A percentile compares a stretch with the other conserved stretches of the same genome.
These are phyloP conservation scores for Solanum gracilifrons DNA, from an alignment of 257 asterid genomes.

Conservation along the genomic window DNA sequence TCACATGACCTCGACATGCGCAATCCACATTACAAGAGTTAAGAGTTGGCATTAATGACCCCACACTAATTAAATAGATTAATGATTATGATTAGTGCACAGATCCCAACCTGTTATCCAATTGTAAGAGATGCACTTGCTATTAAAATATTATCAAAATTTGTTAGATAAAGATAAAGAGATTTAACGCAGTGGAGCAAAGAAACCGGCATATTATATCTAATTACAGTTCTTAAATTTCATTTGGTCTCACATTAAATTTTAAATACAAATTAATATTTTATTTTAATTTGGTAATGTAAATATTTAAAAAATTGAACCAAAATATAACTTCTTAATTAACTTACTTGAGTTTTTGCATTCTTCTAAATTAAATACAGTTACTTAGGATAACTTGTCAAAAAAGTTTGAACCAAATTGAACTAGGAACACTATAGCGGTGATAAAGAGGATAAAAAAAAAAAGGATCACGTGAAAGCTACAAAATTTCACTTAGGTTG, in stretches of 20 bases:
- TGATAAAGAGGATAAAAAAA: conserved; percentile 22
- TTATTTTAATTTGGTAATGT: not conserved
- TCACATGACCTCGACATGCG: not conserved
- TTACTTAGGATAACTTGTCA: too few species aligned
- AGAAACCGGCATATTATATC: not conserved
- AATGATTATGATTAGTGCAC: conserved; percentile 38
- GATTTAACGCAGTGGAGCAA: not conserved
- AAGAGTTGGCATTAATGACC: not conserved
- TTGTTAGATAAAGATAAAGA: not conserved
- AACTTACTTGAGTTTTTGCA: not conserved
- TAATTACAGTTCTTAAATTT: not conserved
- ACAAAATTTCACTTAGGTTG: not conserved
- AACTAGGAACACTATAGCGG: not conserved
- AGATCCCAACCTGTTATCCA: conserved; percentile 25
- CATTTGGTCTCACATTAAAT: not conserved
- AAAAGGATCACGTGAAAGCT: conserved; percentile 25
- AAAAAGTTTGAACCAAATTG: too few species aligned
- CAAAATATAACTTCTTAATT: not conserved
- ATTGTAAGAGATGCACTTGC: not conserved
- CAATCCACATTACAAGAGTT: not conserved
- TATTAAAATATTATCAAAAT: not conserved
- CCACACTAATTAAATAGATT: not conserved
- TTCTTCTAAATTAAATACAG: not conserved
- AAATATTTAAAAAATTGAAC: not conserved
- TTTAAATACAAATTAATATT: not conserved